A percentile compares a stretch with the other conserved stretches of the same genome.
Evolutionary conservation across 2,329 filamentous ascomycete genomes (phyloP).

Genomic region (Setomelanomma holmii): DNA sequence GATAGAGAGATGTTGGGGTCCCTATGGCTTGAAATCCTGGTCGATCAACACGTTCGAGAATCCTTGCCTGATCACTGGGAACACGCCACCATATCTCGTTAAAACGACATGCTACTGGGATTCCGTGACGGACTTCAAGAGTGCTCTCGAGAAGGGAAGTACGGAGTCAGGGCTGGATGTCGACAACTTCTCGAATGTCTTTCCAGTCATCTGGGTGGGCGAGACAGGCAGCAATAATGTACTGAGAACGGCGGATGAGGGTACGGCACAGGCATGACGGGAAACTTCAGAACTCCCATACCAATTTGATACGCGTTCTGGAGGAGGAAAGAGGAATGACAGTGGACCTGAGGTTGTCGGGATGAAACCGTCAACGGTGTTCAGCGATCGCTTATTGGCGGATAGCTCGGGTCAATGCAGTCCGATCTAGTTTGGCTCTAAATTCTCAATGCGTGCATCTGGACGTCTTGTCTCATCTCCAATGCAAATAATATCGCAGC

Average conservation of each 20-base stretch:
- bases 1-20: slow-evolving; percentile 47
- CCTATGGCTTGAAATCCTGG: slow-evolving; percentile 44
- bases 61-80: slow-evolving; percentile 19
- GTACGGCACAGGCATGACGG: background rate
- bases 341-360: too few species aligned
- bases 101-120: slow-evolving; percentile 19
- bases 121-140: slow-evolving; percentile 15
- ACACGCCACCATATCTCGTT: slow-evolving; percentile 21
- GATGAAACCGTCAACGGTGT: too few species aligned
- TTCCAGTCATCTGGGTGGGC: slow-evolving; percentile 22
- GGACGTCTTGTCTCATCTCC: background rate
- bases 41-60: slow-evolving; percentile 21
- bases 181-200: slow-evolving; percentile 23
- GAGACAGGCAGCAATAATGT: background rate
- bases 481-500: slow-evolving; percentile 17
- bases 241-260: background rate
- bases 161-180: slow-evolving; percentile 16
- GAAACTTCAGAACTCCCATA: too few species aligned
- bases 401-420: slow-evolving; percentile 22
- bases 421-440: slow-evolving; percentile 2
- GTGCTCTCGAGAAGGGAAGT: slow-evolving; percentile 14
- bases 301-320: too few species aligned
- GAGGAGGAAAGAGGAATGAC: too few species aligned
- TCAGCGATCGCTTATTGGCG: slow-evolving; percentile 24
- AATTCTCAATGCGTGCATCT: background rate